Base-by-base conservation (phyloP, 352 stramenopile species). In the Phytophthora sansomeana region DNA sequence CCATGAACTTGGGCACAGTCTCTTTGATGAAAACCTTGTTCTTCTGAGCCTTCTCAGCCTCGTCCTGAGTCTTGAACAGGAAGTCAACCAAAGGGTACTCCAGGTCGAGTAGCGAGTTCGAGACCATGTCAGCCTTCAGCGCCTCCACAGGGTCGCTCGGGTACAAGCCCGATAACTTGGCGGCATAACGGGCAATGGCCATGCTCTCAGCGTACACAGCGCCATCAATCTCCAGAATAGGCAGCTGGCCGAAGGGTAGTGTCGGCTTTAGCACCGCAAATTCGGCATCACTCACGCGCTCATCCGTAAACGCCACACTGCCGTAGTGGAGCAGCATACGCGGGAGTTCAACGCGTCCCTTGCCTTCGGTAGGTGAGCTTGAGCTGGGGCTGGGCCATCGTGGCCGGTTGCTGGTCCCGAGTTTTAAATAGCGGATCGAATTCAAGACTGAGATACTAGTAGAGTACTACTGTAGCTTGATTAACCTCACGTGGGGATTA, bases 321-420 rank as follows among this genome's bases (percentile, higher is more conserved):
- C 69, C 77, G 57, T 75, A 84, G 24, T 57, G 39, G 61, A 88
- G 67, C 36, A 73, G 35, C n/a, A 93, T 58, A 16, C 87, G 82
- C 17, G 77, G 17, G 21, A 84, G 33, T 71, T 93, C 84, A 5
- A 50, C 86, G 30, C 73, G 77, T 14, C 59, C 84, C 16, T 67
- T 48, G 39, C 61, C 21, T 48, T 87, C 58, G 47, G 77, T 92
- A 94, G 17, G 68, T 84, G 24, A 93, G 59, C 66, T 24, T 24
- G 21, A 24, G 21, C 21, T 24, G 21, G 21, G 21, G 56, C 41
- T 72, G 62, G 35, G 35, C 42, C 62, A 69, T 78, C 13, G 59
- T 64, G 46, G 24, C 53, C 10, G 30, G 41, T 48, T 29, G 30
- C 17, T 24, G 21, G 21, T 24, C 21, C 10, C 41, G 21, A 24